phyloP scores from a whole-genome alignment of 352 stramenopile species.

The Globisporangium heterothallicum region DNA sequence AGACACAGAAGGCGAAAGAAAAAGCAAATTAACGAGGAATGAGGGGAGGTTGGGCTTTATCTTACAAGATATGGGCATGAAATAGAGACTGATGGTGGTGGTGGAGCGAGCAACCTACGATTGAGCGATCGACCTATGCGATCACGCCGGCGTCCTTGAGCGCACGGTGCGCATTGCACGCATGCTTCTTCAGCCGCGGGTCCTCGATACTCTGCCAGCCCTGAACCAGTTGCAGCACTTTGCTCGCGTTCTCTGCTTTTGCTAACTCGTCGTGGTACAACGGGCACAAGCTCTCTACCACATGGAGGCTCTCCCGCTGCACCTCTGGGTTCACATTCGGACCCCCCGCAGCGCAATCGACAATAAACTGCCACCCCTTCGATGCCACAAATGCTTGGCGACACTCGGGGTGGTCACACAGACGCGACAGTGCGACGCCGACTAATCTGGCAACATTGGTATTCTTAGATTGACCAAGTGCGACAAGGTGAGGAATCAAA shows the following conservation, averaged over 20 bases:
- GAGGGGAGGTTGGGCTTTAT: conserved; percentile 21
- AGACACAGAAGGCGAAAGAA: conserved; percentile 10
- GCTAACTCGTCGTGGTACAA: conserved; percentile 78
- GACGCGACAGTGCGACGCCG: conserved; percentile 60
- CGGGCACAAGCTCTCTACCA: conserved; percentile 81
- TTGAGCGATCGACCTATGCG: conserved; percentile 29
- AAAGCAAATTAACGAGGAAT: conserved; percentile 15
- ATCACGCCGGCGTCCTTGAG: conserved; percentile 75
- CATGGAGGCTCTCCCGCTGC: conserved; percentile 80
- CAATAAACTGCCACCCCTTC: conserved; percentile 80
- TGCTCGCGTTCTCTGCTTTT: conserved; percentile 47
- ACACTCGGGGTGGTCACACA: conserved; percentile 83
- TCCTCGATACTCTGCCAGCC: conserved; percentile 82
- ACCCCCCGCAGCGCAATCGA: conserved; percentile 63
- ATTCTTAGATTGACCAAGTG: conserved; percentile 60
- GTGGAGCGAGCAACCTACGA: conserved; percentile 10
- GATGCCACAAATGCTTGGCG: conserved; percentile 78
- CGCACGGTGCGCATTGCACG: conserved; percentile 70
- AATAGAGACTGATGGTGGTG: conserved; percentile 14
- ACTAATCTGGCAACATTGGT: conserved; percentile 54
- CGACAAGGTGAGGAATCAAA: conserved; percentile 66
- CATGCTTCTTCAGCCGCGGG: conserved; percentile 81
- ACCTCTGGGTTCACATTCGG: conserved; percentile 59
- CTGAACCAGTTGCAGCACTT: conserved; percentile 64
- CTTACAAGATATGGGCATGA: conserved; percentile 30